These are phyloP conservation scores for Magnaporthiopsis incrustans DNA, from an alignment of 2,329 filamentous ascomycete genomes.

Conservation along the genomic window DNA sequence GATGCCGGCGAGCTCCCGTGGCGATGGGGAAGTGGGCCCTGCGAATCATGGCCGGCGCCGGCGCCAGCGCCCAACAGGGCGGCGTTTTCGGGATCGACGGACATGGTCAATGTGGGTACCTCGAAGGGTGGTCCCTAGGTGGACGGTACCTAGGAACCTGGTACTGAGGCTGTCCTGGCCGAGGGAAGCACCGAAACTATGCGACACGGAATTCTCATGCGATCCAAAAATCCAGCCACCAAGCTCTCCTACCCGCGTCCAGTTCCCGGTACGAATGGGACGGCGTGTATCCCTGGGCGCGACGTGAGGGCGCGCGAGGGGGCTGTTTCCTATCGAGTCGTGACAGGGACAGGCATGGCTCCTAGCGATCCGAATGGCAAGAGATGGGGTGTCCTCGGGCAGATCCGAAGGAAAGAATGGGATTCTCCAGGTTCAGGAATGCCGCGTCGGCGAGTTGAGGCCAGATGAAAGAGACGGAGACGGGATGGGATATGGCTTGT, in stretches of 20 bases:
- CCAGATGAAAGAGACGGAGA: background rate
- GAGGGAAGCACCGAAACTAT: background rate
- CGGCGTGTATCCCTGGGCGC: background rate
- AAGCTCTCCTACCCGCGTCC: background rate
- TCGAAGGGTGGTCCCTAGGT: background rate
- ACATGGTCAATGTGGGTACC: background rate
- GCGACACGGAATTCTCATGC: background rate
- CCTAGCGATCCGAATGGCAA: too few relatives aligned
- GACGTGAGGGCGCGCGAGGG: background rate
- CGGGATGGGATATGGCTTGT: background rate
- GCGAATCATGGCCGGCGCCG: slow-evolving; percentile 9
- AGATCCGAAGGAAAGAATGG: background rate
- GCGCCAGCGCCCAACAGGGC: slow-evolving; percentile 26
- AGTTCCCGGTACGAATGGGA: background rate
- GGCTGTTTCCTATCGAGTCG: background rate
- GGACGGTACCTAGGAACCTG: background rate
- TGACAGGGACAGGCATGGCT: background rate
- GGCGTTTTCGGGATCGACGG: background rate
- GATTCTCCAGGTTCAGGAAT: background rate
- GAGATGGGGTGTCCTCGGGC: too few relatives aligned
- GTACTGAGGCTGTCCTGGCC: too few relatives aligned
- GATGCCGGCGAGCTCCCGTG: slow-evolving; percentile 2
- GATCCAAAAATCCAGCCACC: background rate
- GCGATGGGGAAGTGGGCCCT: background rate
- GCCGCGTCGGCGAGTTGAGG: background rate